Evolutionary conservation across 106 monocot genomes (phyloP), one percentile per base, ranked within the genome.

Genomic region (Allium fistulosum): DNA sequence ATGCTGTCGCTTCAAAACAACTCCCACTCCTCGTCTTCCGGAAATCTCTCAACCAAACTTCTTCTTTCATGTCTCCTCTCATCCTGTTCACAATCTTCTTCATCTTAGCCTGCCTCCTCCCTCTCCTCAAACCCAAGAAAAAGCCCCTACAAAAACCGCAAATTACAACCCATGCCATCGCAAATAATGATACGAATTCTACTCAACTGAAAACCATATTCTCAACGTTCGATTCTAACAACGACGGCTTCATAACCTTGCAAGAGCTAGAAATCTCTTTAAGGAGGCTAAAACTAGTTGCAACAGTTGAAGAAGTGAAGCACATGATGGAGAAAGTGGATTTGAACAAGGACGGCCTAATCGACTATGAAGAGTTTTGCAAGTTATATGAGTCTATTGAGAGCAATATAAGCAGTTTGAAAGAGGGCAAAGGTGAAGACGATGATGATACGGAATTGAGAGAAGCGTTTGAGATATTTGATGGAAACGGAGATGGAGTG

Each of bases 381-480:
- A 70, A 76, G 63, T 72, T 86, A 46, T 82, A 76, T 49, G 70
- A 68, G 1, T 79, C 72, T 6, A 11, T 83, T 15, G 68, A 62
- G 27, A 37, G 37, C 4, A 2, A 37, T 37, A 37, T 37, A 5
- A 5, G 4, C 0, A 37, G 37, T 37, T 17, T 18, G 5, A 50
- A 37, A 17, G 51, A 55, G 4, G 59, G 17, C 26, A 46, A 26
- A 26, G 72, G 53, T 18, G 61, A 14, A 10, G 59, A 66, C 3
- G 74, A 45, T 3, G 78, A 59, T 1, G 82, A 78, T 27, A 65
- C 14, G 47, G 69, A 70, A 22, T 11, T 88, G 53, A 81, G 66
- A 66, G 82, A 84, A 28, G 88, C 76, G 7, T 88, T 88, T 18
- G 74, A 77, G n/a, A 76, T 88, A 22, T 88, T 84, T 62, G 88